Base-by-base conservation (phyloP, 495 filamentous ascomycete species). In the Oidiodendron maius region DNA sequence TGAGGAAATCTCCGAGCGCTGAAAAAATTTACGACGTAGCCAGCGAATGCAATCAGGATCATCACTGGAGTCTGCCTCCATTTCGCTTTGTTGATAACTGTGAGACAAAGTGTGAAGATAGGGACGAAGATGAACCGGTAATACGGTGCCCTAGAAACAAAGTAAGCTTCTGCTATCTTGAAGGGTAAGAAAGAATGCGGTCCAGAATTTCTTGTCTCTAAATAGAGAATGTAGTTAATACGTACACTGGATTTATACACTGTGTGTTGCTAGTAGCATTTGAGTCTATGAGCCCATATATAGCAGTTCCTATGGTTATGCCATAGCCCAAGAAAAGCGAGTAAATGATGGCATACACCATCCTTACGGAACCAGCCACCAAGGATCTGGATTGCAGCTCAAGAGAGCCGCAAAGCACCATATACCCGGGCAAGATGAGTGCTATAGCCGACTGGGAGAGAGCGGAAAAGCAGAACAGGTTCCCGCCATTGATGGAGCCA, bases 271-370 rank as follows among this genome's bases (percentile, higher is more conserved):
- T 84, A 2, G 85, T 82, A 12, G 91, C 91, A 23, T 86, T 70
- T 2, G 70, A 32, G 64, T 95, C 87, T 46, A 95, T 72, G 17
- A 90, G 71, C 16, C 91, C 93, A 57, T 94, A 96, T 6, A 97
- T 72, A 2, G 86, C 86, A 0, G 91, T 91, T 21, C 91, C 91
- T 28, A 97, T 87, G 4, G 93, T 96, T 56, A 97, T 95, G 5
- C 91, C 93, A 57, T 91, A 96, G n/a, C 91, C 91, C 6, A 97
- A 82, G 65, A 96, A 95, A 1, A 96, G 73, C 0, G 91, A 91
- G 65, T 96, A 96, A 24, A 96, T 91, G 46, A 96, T 85, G 6
- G 91, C 89, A 54, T 96, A 96, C 4, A 97, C 88, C 84, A 96
- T 91, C 39, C 91, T 87, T 10, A 96, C 87, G 4, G 87, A 91